Evolutionary conservation across 2,329 filamentous ascomycete genomes (phyloP), one percentile per base, ranked within the genome.

Genomic region (Ophiostoma tasmaniense): DNA sequence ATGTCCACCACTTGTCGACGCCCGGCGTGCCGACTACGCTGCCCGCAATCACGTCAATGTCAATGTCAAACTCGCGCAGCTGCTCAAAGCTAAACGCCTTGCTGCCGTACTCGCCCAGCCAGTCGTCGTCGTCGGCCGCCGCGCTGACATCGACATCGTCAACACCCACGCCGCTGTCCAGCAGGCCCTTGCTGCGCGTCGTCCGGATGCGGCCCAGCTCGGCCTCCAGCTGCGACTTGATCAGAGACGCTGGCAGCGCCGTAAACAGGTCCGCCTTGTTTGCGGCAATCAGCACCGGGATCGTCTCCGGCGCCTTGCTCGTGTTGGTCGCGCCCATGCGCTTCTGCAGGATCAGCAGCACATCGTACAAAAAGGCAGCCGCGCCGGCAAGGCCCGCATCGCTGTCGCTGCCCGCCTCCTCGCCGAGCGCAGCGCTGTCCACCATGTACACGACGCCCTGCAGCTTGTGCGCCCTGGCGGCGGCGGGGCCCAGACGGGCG

Each of bases 211-310:
- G 87, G 33, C 89, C 87, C 71, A 98, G 87, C 77, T 97, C 94
- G 14, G 84, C 82, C 80, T 98, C 93, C 17, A 99, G 82, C 72
- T 85, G 87, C 67, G 84, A 83, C 78, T 87, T 89, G 70, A 97
- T 91, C 39, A 96, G 82, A 6, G 85, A 84, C 0, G 91, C 86
- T 0, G 95, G 95, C 67, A 97, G 81, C 8, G 94, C 92, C 0
- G 95, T 97, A 77, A 99, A 99, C 0, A 99, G 83, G 77, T 99
- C 95, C 76, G 93, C 85, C 83, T 99, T 99, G 80, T 98, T 99
- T 68, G 93, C 93, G 1, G 93, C 93, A 42, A 99, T 82, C 45
- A 99, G 83, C 8, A 99, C 84, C 0, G 91, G 88, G 10, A 95
- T 83, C 28, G 85, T 82, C 28, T 82, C 79, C 0, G 86, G 84